phyloP scores from a whole-genome alignment of 805 yeast species.

The Pichia californica region DNA sequence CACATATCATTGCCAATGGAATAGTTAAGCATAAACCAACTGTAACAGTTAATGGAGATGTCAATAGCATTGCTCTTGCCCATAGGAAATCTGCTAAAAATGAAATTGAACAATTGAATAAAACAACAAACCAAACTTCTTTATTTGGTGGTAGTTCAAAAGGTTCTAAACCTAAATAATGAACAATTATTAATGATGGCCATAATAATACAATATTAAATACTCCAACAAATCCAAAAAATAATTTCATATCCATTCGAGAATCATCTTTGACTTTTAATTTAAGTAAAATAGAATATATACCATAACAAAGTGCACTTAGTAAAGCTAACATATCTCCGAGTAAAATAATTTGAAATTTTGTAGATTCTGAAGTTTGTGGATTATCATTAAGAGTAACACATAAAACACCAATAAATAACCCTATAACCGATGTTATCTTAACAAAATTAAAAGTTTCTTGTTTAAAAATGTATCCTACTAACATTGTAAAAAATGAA shows the following conservation, averaged over 20 bases:
- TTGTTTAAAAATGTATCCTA: slow-evolving; percentile 67
- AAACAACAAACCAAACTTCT: slow-evolving; percentile 46
- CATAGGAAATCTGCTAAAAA: slow-evolving; percentile 88
- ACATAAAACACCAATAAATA: slow-evolving; percentile 72
- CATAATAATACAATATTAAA: slow-evolving; percentile 69
- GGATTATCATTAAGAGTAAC: slow-evolving; percentile 63
- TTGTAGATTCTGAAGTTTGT: slow-evolving; percentile 27
- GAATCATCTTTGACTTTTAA: slow-evolving; percentile 66
- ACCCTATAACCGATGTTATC: slow-evolving; percentile 59
- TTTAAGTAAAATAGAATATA: slow-evolving; percentile 82
- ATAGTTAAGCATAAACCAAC: slow-evolving; percentile 91
- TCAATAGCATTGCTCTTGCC: slow-evolving; percentile 91
- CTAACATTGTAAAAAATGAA: slow-evolving; percentile 81
- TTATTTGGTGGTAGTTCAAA: slow-evolving; percentile 62
- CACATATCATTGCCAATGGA: slow-evolving; percentile 92
- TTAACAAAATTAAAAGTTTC: slow-evolving; percentile 65
- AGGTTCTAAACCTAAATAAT: slow-evolving; percentile 57
- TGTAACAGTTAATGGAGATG: slow-evolving; percentile 92
- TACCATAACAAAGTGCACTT: slow-evolving; percentile 88
- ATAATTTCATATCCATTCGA: slow-evolving; percentile 74
- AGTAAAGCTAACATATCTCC: slow-evolving; percentile 78
- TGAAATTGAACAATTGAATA: slow-evolving; percentile 67
- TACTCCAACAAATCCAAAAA: slow-evolving; percentile 93
- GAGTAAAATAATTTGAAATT: slow-evolving; percentile 28
- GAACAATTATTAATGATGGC: slow-evolving; percentile 71